These are phyloP conservation scores for Diaporthe citriasiana DNA, from an alignment of 2,329 filamentous ascomycete genomes.

Conservation along the genomic window DNA sequence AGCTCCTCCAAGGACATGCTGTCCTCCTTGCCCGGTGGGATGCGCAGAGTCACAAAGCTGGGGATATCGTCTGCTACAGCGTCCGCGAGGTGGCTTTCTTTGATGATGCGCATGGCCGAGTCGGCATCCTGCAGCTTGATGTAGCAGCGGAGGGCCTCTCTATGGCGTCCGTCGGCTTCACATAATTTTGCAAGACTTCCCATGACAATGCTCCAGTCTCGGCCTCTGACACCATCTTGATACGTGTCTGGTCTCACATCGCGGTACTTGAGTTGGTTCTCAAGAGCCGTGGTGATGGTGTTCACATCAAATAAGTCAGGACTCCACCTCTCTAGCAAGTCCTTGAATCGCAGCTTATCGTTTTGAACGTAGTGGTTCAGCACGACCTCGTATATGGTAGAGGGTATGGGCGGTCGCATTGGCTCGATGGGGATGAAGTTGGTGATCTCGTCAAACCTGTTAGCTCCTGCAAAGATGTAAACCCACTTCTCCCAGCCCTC, in stretches of 20 bases:
- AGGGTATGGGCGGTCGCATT: conserved; percentile 84
- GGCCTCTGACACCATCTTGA: conserved; percentile 78
- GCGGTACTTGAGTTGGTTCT: conserved; percentile 83
- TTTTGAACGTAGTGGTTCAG: conserved; percentile 88
- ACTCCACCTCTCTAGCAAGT: conserved; percentile 87
- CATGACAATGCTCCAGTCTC: conserved; percentile 92
- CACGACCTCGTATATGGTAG: conserved; percentile 88
- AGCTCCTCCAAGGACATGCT: conserved; percentile 78
- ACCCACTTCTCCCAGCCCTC: conserved; percentile 96
- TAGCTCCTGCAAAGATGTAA: conserved; percentile 88
- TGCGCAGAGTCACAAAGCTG: conserved; percentile 87
- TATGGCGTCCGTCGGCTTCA: conserved; percentile 82
- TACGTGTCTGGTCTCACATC: conserved; percentile 82
- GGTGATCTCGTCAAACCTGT: conserved; percentile 91
- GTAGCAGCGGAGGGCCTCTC: conserved; percentile 89
- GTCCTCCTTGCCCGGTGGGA: conserved; percentile 78
- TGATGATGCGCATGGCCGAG: conserved; percentile 86
- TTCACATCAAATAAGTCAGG: conserved; percentile 85
- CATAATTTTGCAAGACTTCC: conserved; percentile 88
- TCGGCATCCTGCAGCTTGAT: conserved; percentile 94
- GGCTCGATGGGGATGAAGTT: conserved; percentile 83
- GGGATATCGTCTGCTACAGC: conserved; percentile 91
- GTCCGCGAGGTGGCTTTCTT: conserved; percentile 90
- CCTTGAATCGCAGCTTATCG: conserved; percentile 81
- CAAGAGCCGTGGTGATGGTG: conserved; percentile 81